phyloP scores from a whole-genome alignment of 306 rosid species.

The Calophaca sinica region DNA sequence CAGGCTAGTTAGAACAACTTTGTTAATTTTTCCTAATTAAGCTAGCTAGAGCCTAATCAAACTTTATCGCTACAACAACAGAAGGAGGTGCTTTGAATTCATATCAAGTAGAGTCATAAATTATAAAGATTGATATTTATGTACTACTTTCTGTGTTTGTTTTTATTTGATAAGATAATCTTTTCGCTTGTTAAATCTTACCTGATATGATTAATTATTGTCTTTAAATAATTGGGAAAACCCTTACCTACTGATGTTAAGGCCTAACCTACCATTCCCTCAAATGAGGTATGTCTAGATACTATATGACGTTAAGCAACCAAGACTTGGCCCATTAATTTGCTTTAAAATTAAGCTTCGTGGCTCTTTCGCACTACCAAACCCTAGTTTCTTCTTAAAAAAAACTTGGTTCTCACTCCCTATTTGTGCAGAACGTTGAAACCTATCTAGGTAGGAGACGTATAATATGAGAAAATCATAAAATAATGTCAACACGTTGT shows the following conservation, averaged over 20 bases:
- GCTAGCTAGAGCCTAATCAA: neutral
- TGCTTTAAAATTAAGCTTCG: constrained; percentile 66
- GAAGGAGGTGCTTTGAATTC: neutral
- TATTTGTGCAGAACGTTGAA: constrained; percentile 60
- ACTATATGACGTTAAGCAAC: constrained; percentile 59
- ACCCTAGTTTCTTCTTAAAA: constrained; percentile 50
- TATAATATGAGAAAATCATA: constrained; percentile 40
- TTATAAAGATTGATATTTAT: neutral
- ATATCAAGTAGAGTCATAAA: constrained; percentile 1
- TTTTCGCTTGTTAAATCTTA: constrained; percentile 26
- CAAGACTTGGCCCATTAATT: constrained; percentile 39
- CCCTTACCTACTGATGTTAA: constrained; percentile 71
- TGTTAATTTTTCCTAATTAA: neutral
- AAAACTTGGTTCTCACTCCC: constrained; percentile 36
- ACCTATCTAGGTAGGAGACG: constrained; percentile 45
- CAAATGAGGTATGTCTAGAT: constrained; percentile 52
- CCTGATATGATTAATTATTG: constrained; percentile 23
- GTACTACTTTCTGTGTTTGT: neutral
- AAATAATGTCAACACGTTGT: constrained; percentile 22
- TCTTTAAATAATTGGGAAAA: constrained; percentile 43
- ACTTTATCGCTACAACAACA: neutral
- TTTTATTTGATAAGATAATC: constrained; percentile 3
- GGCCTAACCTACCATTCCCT: constrained; percentile 62
- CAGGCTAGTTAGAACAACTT: neutral
- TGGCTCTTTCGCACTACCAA: constrained; percentile 67